Evolutionary conservation across 164 flowering plant species (phyloP).

Genomic region (Aristolochia californica): DNA sequence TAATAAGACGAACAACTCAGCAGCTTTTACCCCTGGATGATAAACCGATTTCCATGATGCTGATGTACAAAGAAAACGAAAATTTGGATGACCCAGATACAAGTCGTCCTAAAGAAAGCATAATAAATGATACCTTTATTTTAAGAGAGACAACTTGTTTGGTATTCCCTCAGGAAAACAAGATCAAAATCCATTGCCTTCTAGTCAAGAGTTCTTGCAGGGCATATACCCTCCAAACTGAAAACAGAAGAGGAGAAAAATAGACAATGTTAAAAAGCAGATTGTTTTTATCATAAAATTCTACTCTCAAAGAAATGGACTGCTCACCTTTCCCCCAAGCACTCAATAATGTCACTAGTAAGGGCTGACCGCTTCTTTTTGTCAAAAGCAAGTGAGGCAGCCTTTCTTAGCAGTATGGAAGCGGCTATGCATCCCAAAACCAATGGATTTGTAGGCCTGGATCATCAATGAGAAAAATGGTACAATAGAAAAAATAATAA

Average conservation of each 20-base stretch:
- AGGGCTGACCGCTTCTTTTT: slow-evolving; percentile 74
- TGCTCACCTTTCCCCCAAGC: slow-evolving; percentile 65
- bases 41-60: too few species aligned
- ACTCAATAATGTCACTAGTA: slow-evolving; percentile 78
- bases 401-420: slow-evolving; percentile 67
- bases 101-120: too few species aligned
- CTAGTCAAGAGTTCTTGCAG: slow-evolving; percentile 10
- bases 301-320: neutral
- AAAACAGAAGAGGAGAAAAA: slow-evolving; percentile 10
- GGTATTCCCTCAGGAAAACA: too few species aligned
- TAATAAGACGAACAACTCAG: too few species aligned
- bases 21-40: too few species aligned
- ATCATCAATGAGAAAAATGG: slow-evolving; percentile 1
- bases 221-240: slow-evolving; percentile 85
- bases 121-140: too few species aligned
- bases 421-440: slow-evolving; percentile 86
- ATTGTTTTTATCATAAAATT: neutral
- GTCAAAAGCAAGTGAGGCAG: slow-evolving; percentile 76
- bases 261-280: too few species aligned
- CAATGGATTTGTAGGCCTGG: slow-evolving; percentile 45
- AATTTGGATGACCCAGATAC: too few species aligned
- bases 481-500: neutral
- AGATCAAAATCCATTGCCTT: too few species aligned
- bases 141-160: too few species aligned
- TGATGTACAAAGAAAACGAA: too few species aligned